Base-by-base conservation (phyloP, 179 eudicot genomes). In the Vitellaria paradoxa region DNA sequence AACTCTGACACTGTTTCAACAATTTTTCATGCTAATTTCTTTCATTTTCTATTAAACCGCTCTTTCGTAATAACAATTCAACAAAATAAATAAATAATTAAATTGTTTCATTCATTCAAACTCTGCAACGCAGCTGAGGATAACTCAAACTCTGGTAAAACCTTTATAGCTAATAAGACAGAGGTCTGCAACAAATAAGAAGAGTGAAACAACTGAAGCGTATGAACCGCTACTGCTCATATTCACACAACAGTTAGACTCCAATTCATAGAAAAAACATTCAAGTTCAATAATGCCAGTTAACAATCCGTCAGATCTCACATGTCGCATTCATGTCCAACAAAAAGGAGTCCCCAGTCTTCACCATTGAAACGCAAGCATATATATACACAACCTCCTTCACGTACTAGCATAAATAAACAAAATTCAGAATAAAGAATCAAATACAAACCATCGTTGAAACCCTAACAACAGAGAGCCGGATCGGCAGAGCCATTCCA, bases 301-400 rank as follows among this genome's bases (percentile, higher is more conserved):
- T 42, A 77, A 9, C 20, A 59, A 60, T 53, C 66, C 71, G 49
- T 65, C 83, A 83, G 86, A 84, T 84, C 84, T 81, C 77, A 45
- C 69, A 10, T 60, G 56, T 20, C 24, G 1, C 10, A 30, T 30
- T 24, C 21, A 24, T 26, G 26, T 37, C 37, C 30, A 21, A 45
- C 30, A 76, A 50, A 76, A 50, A 65, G 45, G 24, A 47, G 8
- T 30, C 5, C 37, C 2, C 37, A 30, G 37, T 30, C 37, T 0
- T 30, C 59, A 5, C 46, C 18, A n/a, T 3, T 10, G n/a, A 64
- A 65, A 15, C 24, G 46, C 0, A 63, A 24, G 11, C 23, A 26
- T 20, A 9, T 24, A 47, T n/a, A 49, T 13, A 63, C 49, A 52
- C 11, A 37, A 49, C 17, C 12, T 64, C 18, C 56, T 30, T 30